Conservation (phyloP, 805 yeast genomes). For the Ogataea methylovora region DNA sequence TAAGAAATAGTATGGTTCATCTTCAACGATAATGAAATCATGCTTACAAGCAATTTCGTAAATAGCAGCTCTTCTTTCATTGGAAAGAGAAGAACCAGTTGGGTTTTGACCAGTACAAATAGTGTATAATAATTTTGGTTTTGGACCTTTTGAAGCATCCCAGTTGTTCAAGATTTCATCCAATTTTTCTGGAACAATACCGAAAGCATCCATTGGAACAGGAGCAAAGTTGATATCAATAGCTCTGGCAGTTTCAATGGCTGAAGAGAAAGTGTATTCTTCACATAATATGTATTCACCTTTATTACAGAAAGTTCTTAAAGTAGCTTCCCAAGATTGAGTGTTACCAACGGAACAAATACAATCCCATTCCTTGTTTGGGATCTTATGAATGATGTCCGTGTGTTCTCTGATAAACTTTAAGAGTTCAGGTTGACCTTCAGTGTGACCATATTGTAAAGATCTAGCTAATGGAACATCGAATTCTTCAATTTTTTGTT, state of each 20-base stretch:
- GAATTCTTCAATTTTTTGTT: slow-evolving; percentile 35
- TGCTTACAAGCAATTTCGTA: slow-evolving; percentile 77
- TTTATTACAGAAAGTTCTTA: slow-evolving; percentile 48
- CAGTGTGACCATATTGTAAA: slow-evolving; percentile 87
- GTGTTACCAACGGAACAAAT: slow-evolving; percentile 81
- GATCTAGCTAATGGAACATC: slow-evolving; percentile 75
- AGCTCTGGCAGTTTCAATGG: slow-evolving; percentile 61
- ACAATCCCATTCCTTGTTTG: slow-evolving; percentile 67
- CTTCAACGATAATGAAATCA: slow-evolving; percentile 84
- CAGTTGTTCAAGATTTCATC: slow-evolving; percentile 51
- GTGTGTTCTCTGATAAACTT: slow-evolving; percentile 74
- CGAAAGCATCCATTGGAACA: slow-evolving; percentile 56
- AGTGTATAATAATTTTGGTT: slow-evolving; percentile 83
- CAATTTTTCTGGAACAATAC: slow-evolving; percentile 53
- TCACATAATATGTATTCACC: slow-evolving; percentile 71
- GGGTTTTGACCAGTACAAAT: slow-evolving; percentile 98
- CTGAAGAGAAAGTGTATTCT: slow-evolving; percentile 68
- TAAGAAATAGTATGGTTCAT: slow-evolving; percentile 94
- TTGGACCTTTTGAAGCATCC: slow-evolving; percentile 39
- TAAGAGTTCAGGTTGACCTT: slow-evolving; percentile 69
- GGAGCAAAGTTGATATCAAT: slow-evolving; percentile 59
- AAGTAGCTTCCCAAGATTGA: slow-evolving; percentile 81
- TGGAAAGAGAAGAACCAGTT: slow-evolving; percentile 78
- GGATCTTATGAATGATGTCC: slow-evolving; percentile 38
- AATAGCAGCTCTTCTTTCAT: slow-evolving; percentile 69